phyloP scores from a whole-genome alignment of 345 rosid genomes.

The Eucalyptus guilfoylei region DNA sequence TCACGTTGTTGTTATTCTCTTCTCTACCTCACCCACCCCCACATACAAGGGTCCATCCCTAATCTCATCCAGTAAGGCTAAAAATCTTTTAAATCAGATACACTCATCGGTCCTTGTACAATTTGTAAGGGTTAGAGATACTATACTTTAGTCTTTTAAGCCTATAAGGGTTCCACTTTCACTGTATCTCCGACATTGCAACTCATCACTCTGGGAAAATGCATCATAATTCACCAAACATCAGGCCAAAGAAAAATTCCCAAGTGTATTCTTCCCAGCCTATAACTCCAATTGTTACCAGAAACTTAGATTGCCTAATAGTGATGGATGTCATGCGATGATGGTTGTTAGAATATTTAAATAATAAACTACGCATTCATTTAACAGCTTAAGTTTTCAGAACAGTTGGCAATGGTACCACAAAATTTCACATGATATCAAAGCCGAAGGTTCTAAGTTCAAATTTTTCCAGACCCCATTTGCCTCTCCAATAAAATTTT shows the following conservation, averaged over 20 bases:
- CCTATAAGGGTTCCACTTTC: background rate
- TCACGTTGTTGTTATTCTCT: background rate
- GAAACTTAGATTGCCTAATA: background rate
- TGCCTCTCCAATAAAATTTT: no score
- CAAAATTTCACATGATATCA: no score
- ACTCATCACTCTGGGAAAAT: background rate
- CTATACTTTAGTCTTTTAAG: background rate
- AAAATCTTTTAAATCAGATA: background rate
- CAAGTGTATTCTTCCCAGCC: background rate
- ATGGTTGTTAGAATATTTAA: background rate
- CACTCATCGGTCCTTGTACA: background rate
- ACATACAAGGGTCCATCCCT: background rate
- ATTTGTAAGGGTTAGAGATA: background rate
- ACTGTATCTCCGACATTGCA: background rate
- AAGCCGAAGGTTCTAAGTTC: no score
- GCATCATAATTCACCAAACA: background rate
- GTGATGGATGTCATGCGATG: background rate
- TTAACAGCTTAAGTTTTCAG: no score
- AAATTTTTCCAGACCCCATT: no score
- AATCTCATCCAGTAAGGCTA: background rate
- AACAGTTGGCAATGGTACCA: no score
- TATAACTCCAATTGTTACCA: background rate
- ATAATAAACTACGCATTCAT: no score
- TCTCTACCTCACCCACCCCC: background rate
- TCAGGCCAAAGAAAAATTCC: background rate